These are phyloP conservation scores for Akanthomyces muscarius DNA, from an alignment of 2,329 filamentous ascomycete genomes.

Conservation along the genomic window DNA sequence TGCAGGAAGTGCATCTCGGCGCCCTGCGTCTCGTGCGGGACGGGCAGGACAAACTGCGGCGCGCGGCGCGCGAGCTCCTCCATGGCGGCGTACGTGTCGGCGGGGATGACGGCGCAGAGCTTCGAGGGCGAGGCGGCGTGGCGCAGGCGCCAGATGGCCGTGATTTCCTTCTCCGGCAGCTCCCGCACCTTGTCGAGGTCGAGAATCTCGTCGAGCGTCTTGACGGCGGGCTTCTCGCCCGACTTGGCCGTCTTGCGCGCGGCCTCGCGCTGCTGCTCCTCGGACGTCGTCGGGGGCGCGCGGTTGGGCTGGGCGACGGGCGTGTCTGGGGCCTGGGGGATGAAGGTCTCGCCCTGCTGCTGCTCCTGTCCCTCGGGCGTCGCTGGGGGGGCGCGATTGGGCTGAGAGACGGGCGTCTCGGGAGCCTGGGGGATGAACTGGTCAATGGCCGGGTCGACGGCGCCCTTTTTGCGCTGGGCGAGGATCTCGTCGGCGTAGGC, in stretches of 20 bases:
- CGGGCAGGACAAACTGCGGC: conserved; percentile 87
- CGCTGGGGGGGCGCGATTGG: conserved; percentile 32
- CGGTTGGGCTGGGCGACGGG: conserved; percentile 35
- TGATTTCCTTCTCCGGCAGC: conserved; percentile 77
- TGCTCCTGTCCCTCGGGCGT: conserved; percentile 18
- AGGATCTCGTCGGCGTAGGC: conserved; percentile 83
- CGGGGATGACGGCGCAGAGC: conserved; percentile 79
- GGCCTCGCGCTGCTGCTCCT: conserved; percentile 15
- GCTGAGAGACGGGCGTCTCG: conserved; percentile 34
- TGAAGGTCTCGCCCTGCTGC: background rate
- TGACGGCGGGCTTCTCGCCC: conserved; percentile 32
- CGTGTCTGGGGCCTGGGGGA: conserved; percentile 34
- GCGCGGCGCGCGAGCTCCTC: conserved; percentile 65
- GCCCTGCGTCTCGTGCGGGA: conserved; percentile 64
- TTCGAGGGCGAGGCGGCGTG: conserved; percentile 69
- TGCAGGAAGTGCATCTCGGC: conserved; percentile 96
- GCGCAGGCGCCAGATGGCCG: conserved; percentile 83
- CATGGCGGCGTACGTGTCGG: conserved; percentile 70
- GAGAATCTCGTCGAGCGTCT: conserved; percentile 54
- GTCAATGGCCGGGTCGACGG: conserved; percentile 43
- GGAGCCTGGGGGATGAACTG: conserved; percentile 32
- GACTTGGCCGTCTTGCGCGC: conserved; percentile 21
- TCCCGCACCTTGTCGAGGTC: conserved; percentile 72
- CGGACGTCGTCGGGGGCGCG: conserved; percentile 26
- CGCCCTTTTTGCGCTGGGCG: conserved; percentile 63